A percentile compares a stretch with the other conserved stretches of the same genome.
Evolutionary conservation across 202 grass and related monocot genomes (phyloP).

Genomic region (Hordeum pubiflorum): DNA sequence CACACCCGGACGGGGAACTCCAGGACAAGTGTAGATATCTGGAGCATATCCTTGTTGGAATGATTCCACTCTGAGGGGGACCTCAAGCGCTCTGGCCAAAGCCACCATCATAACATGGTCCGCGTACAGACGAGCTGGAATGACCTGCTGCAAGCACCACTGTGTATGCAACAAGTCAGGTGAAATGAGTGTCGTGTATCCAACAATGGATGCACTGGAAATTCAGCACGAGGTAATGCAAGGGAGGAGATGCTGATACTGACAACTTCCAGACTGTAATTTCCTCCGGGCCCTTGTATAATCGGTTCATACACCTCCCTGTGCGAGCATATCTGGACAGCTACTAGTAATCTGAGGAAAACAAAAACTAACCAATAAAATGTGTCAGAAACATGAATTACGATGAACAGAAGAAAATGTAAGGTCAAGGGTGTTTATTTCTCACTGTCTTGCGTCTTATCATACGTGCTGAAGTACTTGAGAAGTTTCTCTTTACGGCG

Average conservation of each 20-base stretch:
- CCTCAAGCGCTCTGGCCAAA: slow-evolving; percentile 1
- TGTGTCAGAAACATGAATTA: slow-evolving; percentile 13
- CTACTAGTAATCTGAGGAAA: slow-evolving; percentile 42
- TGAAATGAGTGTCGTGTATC: not conserved
- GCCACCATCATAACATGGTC: slow-evolving; percentile 21
- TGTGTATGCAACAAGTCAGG: slow-evolving; percentile 3
- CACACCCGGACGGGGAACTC: slow-evolving; percentile 11
- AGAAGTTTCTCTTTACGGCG: slow-evolving; percentile 25
- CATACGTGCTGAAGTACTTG: slow-evolving; percentile 17
- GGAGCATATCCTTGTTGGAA: not conserved
- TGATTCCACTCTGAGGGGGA: slow-evolving; percentile 17
- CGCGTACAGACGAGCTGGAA: not conserved
- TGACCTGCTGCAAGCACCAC: slow-evolving; percentile 20
- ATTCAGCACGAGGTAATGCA: slow-evolving; percentile 9
- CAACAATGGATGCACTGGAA: not conserved
- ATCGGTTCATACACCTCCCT: not conserved
- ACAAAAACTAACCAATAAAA: slow-evolving; percentile 30
- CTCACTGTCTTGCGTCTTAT: slow-evolving; percentile 16
- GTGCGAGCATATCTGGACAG: slow-evolving; percentile 26
- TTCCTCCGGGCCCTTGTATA: not conserved
- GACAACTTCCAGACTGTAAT: slow-evolving; percentile 4
- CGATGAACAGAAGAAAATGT: not conserved
- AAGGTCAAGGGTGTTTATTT: slow-evolving; percentile 17
- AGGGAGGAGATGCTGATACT: not conserved
- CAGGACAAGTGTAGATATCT: slow-evolving; percentile 7